Conservation (phyloP, 2,329 filamentous ascomycete species). For the Talaromyces sp. region DNA sequence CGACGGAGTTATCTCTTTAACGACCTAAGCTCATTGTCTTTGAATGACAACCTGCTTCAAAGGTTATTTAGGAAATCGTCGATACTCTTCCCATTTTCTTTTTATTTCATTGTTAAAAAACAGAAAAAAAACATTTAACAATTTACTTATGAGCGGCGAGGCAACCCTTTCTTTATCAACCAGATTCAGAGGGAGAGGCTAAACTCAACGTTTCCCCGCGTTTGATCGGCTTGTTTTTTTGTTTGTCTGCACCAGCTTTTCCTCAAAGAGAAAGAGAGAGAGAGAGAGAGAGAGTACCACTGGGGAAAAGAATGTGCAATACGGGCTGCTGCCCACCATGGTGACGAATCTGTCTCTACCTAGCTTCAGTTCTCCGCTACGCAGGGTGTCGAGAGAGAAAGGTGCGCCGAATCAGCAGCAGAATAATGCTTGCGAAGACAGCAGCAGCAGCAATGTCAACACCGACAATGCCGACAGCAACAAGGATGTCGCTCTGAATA, state of each 20-base stretch:
- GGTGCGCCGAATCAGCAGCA: not conserved
- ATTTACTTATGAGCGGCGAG: not conserved
- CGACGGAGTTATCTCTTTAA: no score
- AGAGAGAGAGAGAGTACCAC: no score
- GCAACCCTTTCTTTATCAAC: no score
- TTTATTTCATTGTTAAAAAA: not conserved
- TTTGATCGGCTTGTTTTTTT: not conserved
- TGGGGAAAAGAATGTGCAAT: not conserved
- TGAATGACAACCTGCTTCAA: no score
- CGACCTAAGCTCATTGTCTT: no score
- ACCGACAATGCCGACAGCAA: not conserved
- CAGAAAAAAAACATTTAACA: no score
- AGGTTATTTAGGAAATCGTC: not conserved
- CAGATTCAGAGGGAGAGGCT: no score
- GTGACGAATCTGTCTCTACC: slow-evolving; percentile 25
- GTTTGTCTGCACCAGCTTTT: no score
- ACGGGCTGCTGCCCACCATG: slow-evolving; percentile 14
- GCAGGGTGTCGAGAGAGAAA: slow-evolving; percentile 6
- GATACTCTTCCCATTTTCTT: not conserved
- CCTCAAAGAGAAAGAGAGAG: no score
- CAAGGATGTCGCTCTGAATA: not conserved
- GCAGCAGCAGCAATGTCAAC: not conserved
- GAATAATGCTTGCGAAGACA: not conserved
- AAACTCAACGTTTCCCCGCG: not conserved
- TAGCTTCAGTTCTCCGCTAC: slow-evolving; percentile 28